Evolutionary conservation across 2,329 filamentous ascomycete genomes (phyloP).

Genomic region (Onygenales sp.): DNA sequence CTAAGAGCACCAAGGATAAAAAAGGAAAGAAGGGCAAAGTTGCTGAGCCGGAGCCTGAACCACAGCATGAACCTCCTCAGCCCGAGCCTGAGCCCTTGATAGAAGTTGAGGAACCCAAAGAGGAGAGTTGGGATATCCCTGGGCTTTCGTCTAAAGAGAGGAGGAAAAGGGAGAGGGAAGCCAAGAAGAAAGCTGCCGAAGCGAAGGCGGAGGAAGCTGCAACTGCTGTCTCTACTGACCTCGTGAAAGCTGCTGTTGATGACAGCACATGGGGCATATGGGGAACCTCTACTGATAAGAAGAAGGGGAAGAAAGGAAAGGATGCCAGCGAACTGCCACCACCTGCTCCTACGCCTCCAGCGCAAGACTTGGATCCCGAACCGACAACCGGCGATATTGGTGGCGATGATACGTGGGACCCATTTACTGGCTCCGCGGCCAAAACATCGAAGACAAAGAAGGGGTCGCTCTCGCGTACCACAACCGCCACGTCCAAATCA

Average conservation of each 20-base stretch:
- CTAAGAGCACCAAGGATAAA: conserved; percentile 32
- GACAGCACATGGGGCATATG: conserved; percentile 24
- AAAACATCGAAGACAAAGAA: conserved; percentile 38
- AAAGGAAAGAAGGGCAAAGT: conserved; percentile 24
- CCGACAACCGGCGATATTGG: conserved; percentile 20
- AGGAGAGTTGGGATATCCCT: conserved; percentile 22
- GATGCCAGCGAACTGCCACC: conserved; percentile 35
- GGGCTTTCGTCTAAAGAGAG: conserved; percentile 37
- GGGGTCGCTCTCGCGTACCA: conserved; percentile 22
- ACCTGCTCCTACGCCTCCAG: conserved; percentile 39
- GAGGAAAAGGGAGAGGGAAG: conserved; percentile 38
- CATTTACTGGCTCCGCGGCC: conserved; percentile 18
- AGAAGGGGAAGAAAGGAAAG: conserved; percentile 39
- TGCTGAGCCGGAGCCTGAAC: conserved; percentile 1
- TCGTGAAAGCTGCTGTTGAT: conserved; percentile 10
- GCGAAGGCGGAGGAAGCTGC: conserved; percentile 20
- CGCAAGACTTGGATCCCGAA: conserved; percentile 34
- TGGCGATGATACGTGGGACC: conserved; percentile 31
- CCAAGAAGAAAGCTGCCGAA: conserved; percentile 31
- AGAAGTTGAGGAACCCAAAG: conserved; percentile 16
- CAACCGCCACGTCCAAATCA: conserved; percentile 13
- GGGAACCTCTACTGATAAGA: conserved; percentile 36
- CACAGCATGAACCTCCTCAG: conserved; percentile 18
- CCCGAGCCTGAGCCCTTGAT: conserved; percentile 21
- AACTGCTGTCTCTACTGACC: conserved; percentile 7